Conservation (phyloP, 164 flowering plant genomes). For the Chloranthus sessilifolius region DNA sequence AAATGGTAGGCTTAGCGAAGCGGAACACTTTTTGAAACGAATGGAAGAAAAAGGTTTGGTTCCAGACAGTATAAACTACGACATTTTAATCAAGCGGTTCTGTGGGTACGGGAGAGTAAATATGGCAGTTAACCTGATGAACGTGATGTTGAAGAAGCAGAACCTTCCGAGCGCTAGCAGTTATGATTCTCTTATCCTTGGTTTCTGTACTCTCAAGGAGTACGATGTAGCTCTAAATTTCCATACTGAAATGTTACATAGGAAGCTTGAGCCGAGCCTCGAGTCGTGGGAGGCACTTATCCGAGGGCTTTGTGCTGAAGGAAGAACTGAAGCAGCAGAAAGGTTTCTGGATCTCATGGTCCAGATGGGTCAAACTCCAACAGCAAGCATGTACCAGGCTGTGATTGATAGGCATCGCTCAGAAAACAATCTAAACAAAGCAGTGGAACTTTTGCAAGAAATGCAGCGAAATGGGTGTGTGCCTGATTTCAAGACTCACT, state of each 20-base stretch:
- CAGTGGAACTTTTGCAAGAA: slow-evolving; percentile 45
- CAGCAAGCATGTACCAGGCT: slow-evolving; percentile 36
- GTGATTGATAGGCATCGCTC: slow-evolving; percentile 43
- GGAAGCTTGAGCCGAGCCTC: slow-evolving; percentile 48
- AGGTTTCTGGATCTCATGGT: slow-evolving; percentile 39
- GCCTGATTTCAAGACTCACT: slow-evolving; percentile 80
- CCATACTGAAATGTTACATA: slow-evolving; percentile 66
- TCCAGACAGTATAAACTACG: slow-evolving; percentile 40
- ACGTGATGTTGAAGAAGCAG: slow-evolving; percentile 59
- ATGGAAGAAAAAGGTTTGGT: slow-evolving; percentile 35
- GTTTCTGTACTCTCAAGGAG: slow-evolving; percentile 33
- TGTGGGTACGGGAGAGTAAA: slow-evolving; percentile 34
- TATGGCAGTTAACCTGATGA: slow-evolving; percentile 59
- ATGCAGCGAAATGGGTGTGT: slow-evolving; percentile 71
- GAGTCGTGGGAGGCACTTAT: slow-evolving; percentile 46
- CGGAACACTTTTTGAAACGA: slow-evolving; percentile 47
- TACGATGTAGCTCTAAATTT: slow-evolving; percentile 58
- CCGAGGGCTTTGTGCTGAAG: slow-evolving; percentile 32
- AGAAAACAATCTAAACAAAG: slow-evolving; percentile 51
- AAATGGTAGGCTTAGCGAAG: slow-evolving; percentile 43
- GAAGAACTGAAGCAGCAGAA: slow-evolving; percentile 54
- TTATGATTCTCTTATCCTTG: slow-evolving; percentile 50
- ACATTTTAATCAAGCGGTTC: slow-evolving; percentile 48
- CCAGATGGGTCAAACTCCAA: slow-evolving; percentile 49
- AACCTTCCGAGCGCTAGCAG: slow-evolving; percentile 42